Percentiles rank a stretch among this genome's conserved stretches.
Evolutionary conservation across 2,329 filamentous ascomycete genomes (phyloP).

Genomic region (Apiospora aurea): DNA sequence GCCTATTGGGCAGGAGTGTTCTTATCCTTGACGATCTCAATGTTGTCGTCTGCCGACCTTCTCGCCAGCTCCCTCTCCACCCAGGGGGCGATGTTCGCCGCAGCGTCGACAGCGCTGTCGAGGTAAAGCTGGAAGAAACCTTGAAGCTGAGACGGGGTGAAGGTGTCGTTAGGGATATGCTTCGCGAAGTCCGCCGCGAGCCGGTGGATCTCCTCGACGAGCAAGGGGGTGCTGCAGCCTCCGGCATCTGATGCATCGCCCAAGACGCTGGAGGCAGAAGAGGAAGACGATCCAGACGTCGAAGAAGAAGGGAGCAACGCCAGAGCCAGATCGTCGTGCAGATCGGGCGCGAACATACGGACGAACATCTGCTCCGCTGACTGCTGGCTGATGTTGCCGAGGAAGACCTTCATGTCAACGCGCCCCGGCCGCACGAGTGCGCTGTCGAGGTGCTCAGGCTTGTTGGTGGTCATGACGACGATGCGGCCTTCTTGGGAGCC

Average conservation of each 20-base stretch:
- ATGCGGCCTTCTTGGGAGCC: constrained; percentile 70
- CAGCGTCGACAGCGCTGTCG: constrained; percentile 40
- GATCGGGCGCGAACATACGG: constrained; percentile 44
- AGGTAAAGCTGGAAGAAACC: constrained; percentile 46
- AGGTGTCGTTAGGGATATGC: constrained; percentile 43
- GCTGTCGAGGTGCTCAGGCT: constrained; percentile 63
- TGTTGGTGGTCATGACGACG: constrained; percentile 73
- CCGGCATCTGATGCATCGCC: neutral
- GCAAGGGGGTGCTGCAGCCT: constrained; percentile 13
- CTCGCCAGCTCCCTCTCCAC: constrained; percentile 39
- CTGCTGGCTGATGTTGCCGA: constrained; percentile 44
- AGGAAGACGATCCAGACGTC: neutral
- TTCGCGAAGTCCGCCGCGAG: constrained; percentile 41
- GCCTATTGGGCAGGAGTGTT: constrained; percentile 20
- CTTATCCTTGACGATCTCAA: constrained; percentile 38
- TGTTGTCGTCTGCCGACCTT: constrained; percentile 37
- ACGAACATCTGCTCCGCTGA: constrained; percentile 46
- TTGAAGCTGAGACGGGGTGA: constrained; percentile 46
- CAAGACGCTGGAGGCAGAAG: neutral
- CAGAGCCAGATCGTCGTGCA: neutral
- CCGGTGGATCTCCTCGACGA: constrained; percentile 28
- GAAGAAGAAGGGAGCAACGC: neutral
- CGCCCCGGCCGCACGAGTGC: constrained; percentile 67
- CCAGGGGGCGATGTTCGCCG: constrained; percentile 37
- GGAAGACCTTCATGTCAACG: constrained; percentile 64